Percentiles rank a stretch among this genome's conserved stretches.
phyloP scores from a whole-genome alignment of 371 early-diverging fungal species.

The Phascolomyces articulosus region DNA sequence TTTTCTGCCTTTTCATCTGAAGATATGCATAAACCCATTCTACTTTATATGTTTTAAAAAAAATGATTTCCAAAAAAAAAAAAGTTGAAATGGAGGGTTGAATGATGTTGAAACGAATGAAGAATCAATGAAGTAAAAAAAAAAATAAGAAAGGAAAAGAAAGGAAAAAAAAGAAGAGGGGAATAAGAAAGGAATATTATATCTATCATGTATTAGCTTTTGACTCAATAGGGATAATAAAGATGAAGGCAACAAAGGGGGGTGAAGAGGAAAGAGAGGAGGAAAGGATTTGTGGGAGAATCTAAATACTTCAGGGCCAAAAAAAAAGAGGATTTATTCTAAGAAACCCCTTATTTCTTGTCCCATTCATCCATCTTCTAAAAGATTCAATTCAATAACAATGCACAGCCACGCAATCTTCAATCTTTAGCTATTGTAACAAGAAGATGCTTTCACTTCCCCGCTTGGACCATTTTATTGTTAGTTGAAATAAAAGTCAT shows the following conservation, averaged over 20 bases:
- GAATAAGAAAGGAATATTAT: not conserved
- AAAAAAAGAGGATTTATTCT: too few relatives aligned
- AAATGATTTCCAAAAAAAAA: too few relatives aligned
- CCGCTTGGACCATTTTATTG: conserved; percentile 4
- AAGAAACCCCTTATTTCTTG: too few relatives aligned
- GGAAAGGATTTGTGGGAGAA: too few relatives aligned
- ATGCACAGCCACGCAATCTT: not conserved
- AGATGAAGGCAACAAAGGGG: conserved; percentile 13
- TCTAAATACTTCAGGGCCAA: too few relatives aligned
- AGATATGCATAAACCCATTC: conserved; percentile 71
- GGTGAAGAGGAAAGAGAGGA: not conserved
- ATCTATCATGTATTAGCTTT: not conserved
- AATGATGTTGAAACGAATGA: not conserved
- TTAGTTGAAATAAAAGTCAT: not conserved
- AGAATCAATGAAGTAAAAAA: not conserved
- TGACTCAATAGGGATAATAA: not conserved
- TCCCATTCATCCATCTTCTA: too few relatives aligned
- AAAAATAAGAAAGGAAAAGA: conserved; percentile 2
- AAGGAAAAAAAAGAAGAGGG: conserved; percentile 3
- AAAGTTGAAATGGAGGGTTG: not conserved
- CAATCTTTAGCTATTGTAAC: not conserved
- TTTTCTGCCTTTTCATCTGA: conserved; percentile 65
- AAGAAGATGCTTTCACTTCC: not conserved
- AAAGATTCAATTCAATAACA: too few relatives aligned
- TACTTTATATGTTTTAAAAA: not conserved